Evolutionary conservation across 345 rosid species (phyloP).

Genomic region (Syzygium jambos): DNA sequence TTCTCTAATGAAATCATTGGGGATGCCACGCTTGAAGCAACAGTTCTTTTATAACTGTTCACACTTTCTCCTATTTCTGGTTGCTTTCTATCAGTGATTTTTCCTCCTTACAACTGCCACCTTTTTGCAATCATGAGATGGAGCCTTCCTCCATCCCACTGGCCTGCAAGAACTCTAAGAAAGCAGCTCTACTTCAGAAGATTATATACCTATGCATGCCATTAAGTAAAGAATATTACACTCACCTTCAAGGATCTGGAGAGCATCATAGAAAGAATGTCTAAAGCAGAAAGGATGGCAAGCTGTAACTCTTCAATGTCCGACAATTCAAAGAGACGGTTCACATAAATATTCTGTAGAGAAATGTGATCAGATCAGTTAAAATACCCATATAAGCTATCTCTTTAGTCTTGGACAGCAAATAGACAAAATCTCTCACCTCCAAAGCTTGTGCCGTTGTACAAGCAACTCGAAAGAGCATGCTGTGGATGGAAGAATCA

Average conservation of each 20-base stretch:
- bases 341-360: slow-evolving; percentile 58
- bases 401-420: neutral
- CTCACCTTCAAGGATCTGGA: slow-evolving; percentile 59
- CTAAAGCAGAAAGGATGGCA: slow-evolving; percentile 70
- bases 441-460: slow-evolving; percentile 65
- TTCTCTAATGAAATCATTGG: neutral
- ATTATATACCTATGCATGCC: neutral
- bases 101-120: neutral
- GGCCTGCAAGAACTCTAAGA: neutral
- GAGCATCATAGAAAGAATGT: slow-evolving; percentile 45
- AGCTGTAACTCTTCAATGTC: slow-evolving; percentile 85
- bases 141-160: neutral
- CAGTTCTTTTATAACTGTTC: neutral
- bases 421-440: slow-evolving; percentile 36
- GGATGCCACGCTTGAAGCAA: neutral
- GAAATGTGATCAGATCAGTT: slow-evolving; percentile 1
- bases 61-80: neutral
- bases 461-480: slow-evolving; percentile 65
- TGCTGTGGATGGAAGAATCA: slow-evolving; percentile 72
- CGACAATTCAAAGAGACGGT: slow-evolving; percentile 47
- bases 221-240: neutral
- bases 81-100: neutral
- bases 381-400: neutral
- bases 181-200: neutral
- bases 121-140: neutral